Evolutionary conservation across 163 green algal species (phyloP).

Genomic region (Dunaliella salina): DNA sequence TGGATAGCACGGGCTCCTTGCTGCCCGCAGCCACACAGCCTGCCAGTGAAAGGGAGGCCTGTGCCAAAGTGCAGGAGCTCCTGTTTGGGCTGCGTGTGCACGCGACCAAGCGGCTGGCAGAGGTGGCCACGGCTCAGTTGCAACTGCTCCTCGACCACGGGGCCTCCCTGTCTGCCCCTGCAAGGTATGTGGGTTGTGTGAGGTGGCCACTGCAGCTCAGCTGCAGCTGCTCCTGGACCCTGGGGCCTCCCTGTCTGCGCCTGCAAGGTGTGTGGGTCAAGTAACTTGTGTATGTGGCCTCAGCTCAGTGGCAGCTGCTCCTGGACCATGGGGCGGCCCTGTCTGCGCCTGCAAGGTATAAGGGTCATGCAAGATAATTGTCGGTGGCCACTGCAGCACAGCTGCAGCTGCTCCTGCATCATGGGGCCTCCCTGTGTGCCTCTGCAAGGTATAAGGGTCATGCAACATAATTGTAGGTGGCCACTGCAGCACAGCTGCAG

Average conservation of each 20-base stretch:
- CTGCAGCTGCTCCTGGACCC: neutral
- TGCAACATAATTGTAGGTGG: too few relatives aligned
- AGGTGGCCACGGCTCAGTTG: conserved; percentile 36
- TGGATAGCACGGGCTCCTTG: too few relatives aligned
- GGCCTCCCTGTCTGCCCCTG: conserved; percentile 24
- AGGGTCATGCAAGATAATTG: too few relatives aligned
- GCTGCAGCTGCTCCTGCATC: conserved; percentile 38
- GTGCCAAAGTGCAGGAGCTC: too few relatives aligned
- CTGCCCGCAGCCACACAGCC: too few relatives aligned
- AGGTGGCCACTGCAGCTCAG: neutral
- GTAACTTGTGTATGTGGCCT: too few relatives aligned
- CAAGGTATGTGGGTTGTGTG: conserved; percentile 7
- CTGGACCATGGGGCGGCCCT: too few relatives aligned
- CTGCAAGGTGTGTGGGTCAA: too few relatives aligned
- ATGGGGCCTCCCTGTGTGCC: conserved; percentile 26
- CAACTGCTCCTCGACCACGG: conserved; percentile 38
- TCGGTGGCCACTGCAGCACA: conserved; percentile 36
- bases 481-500: conserved; percentile 37
- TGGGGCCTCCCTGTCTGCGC: too few relatives aligned
- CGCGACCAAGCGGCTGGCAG: conserved; percentile 34
- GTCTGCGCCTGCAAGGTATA: too few relatives aligned
- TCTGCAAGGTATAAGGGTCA: conserved; percentile 22
- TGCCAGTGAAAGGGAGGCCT: too few relatives aligned
- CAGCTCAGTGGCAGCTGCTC: too few relatives aligned
- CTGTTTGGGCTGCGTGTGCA: conserved; percentile 15